Evolutionary conservation across 345 rosid species (phyloP).

Genomic region (Microcos paniculata): DNA sequence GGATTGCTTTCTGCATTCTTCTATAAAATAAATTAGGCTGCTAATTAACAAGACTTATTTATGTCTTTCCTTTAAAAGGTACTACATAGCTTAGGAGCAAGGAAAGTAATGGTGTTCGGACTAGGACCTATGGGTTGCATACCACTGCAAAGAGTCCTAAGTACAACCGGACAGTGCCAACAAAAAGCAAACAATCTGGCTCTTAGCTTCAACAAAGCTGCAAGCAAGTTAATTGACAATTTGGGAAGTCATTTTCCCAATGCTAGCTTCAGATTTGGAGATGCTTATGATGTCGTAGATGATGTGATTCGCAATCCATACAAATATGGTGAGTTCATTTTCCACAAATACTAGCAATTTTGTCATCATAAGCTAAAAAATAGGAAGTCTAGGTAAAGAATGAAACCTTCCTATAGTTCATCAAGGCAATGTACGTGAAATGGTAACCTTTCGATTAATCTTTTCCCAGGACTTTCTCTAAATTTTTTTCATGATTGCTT

Average conservation of each 20-base stretch:
- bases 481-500: background rate
- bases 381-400: background rate
- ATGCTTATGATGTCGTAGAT: slow-evolving; percentile 78
- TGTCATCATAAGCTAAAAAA: background rate
- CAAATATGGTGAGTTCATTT: slow-evolving; percentile 52
- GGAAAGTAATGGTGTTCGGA: slow-evolving; percentile 81
- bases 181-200: slow-evolving; percentile 72
- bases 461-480: background rate
- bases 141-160: slow-evolving; percentile 89
- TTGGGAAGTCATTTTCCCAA: slow-evolving; percentile 44
- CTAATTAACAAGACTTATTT: background rate
- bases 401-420: too few species aligned
- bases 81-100: slow-evolving; percentile 67
- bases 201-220: slow-evolving; percentile 57
- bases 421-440: too few species aligned
- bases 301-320: slow-evolving; percentile 65
- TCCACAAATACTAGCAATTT: background rate
- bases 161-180: slow-evolving; percentile 64
- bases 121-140: slow-evolving; percentile 99
- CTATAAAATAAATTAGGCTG: background rate
- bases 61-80: slow-evolving; percentile 23
- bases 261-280: slow-evolving; percentile 73
- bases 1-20: background rate
- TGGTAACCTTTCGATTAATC: background rate
- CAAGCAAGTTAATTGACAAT: slow-evolving; percentile 38